Conservation (phyloP, 2,329 filamentous ascomycete genomes). For the Rhytidhysteron rufulum region DNA sequence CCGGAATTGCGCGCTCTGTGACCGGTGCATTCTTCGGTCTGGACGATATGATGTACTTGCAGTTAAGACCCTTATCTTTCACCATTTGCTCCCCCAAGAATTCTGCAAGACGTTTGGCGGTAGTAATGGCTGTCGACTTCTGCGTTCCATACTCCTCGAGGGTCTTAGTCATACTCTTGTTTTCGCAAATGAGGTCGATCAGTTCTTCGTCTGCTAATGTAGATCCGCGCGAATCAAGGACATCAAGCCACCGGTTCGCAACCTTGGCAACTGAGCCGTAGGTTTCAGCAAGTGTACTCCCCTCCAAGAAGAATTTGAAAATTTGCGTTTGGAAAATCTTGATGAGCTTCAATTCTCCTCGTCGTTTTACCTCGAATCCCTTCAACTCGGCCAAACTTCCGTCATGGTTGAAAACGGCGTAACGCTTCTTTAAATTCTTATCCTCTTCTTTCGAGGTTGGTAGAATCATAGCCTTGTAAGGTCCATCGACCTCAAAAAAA, state of each 20-base stretch:
- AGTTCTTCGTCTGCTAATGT: slow-evolving; percentile 94
- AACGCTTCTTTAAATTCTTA: slow-evolving; percentile 99
- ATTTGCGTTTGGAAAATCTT: slow-evolving; percentile 99
- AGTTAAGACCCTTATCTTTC: slow-evolving; percentile 98
- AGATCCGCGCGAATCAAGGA: slow-evolving; percentile 80
- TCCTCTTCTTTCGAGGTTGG: slow-evolving; percentile 98
- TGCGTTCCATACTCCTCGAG: slow-evolving; percentile 92
- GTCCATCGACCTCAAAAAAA: slow-evolving; percentile 98
- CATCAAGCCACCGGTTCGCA: slow-evolving; percentile 94
- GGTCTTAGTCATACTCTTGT: slow-evolving; percentile 96
- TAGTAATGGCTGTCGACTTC: slow-evolving; percentile 99
- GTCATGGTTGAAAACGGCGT: slow-evolving; percentile 98
- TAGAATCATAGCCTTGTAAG: slow-evolving; percentile 95
- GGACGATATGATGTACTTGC: slow-evolving; percentile 97
- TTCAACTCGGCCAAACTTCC: slow-evolving; percentile 93
- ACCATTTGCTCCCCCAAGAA: slow-evolving; percentile 98
- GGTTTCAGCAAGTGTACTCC: slow-evolving; percentile 79
- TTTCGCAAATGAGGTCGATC: slow-evolving; percentile 99
- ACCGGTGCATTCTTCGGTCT: slow-evolving; percentile 84
- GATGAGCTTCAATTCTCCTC: slow-evolving; percentile 97
- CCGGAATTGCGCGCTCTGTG: slow-evolving; percentile 88
- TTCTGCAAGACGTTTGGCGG: slow-evolving; percentile 87
- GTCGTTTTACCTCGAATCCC: slow-evolving; percentile 94
- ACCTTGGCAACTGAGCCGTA: slow-evolving; percentile 91
- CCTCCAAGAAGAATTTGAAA: slow-evolving; percentile 98